Conservation (phyloP, 495 filamentous ascomycete genomes). For the Xylaria venustula region DNA sequence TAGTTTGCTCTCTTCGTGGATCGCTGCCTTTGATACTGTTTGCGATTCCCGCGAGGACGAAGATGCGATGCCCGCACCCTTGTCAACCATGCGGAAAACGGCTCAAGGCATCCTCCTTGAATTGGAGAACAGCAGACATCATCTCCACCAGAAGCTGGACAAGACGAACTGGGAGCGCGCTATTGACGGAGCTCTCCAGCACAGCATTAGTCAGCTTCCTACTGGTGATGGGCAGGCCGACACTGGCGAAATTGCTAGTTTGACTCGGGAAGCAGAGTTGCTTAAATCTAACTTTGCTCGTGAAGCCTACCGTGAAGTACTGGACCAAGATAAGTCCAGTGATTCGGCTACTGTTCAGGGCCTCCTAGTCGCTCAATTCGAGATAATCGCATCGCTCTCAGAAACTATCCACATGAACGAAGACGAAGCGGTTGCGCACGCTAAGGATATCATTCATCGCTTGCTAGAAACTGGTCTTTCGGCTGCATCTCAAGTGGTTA, state of each 20-base stretch:
- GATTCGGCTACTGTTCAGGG: conserved; percentile 76
- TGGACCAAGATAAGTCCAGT: conserved; percentile 79
- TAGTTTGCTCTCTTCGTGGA: conserved; percentile 80
- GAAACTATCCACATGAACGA: conserved; percentile 79
- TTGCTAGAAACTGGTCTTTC: conserved; percentile 73
- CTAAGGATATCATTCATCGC: conserved; percentile 73
- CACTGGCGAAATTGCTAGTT: conserved; percentile 64
- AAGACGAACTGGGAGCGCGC: conserved; percentile 82
- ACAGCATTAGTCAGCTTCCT: conserved; percentile 74
- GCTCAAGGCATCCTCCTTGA: conserved; percentile 85
- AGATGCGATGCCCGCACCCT: conserved; percentile 59
- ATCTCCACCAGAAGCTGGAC: conserved; percentile 78
- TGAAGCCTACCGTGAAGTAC: conserved; percentile 71
- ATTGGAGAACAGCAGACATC: conserved; percentile 82
- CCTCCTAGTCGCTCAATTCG: conserved; percentile 85
- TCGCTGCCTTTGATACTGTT: conserved; percentile 84
- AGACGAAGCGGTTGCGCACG: conserved; percentile 75
- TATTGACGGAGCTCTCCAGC: conserved; percentile 82
- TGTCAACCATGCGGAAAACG: conserved; percentile 78
- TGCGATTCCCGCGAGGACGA: conserved; percentile 69
- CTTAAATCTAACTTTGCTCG: conserved; percentile 80
- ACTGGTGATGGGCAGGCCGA: conserved; percentile 69
- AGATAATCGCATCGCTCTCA: conserved; percentile 77
- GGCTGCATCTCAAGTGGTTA: conserved; percentile 77
- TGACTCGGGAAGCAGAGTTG: conserved; percentile 80